A percentile compares a stretch with the other conserved stretches of the same genome.
Conservation (phyloP, 805 yeast genomes). For the Ogataea dorogensis region DNA sequence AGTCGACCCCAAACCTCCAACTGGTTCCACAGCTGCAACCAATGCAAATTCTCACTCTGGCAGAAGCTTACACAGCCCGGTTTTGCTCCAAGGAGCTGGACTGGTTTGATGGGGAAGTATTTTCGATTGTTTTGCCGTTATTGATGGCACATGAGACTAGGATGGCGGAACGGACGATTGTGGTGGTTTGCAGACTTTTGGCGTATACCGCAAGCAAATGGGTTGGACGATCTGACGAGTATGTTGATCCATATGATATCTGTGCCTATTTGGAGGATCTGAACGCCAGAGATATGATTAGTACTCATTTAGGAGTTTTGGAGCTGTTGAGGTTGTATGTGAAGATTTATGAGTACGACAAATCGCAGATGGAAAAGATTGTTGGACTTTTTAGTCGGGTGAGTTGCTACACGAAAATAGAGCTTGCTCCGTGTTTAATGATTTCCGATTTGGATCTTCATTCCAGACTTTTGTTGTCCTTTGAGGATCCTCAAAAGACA, state of each 20-base stretch:
- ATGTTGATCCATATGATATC: conserved; percentile 37
- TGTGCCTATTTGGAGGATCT: conserved; percentile 43
- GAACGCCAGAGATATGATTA: conserved; percentile 39
- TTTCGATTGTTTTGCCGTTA: conserved; percentile 5
- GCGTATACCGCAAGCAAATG: conserved; percentile 29
- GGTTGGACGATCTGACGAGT: conserved; percentile 16
- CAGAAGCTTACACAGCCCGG: too few relatives aligned
- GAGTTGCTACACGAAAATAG: conserved; percentile 25
- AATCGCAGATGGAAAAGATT: not conserved
- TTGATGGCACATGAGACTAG: conserved; percentile 29
- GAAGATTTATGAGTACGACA: conserved; percentile 26
- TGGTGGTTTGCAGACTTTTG: conserved; percentile 35
- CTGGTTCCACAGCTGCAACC: not conserved
- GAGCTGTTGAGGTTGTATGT: conserved; percentile 37
- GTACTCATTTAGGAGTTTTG: conserved; percentile 36
- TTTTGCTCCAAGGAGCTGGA: too few relatives aligned
- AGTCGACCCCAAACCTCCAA: not conserved
- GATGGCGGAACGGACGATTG: conserved; percentile 40
- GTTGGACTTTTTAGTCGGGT: conserved; percentile 13
- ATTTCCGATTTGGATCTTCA: conserved; percentile 30
- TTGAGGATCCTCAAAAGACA: conserved; percentile 37
- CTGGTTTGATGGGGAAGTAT: too few relatives aligned
- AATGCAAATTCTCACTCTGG: too few relatives aligned
- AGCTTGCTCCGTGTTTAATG: conserved; percentile 21
- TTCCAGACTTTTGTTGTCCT: conserved; percentile 30